Evolutionary conservation across 495 filamentous ascomycete species (phyloP).

Genomic region (Penicillium cinerascens): DNA sequence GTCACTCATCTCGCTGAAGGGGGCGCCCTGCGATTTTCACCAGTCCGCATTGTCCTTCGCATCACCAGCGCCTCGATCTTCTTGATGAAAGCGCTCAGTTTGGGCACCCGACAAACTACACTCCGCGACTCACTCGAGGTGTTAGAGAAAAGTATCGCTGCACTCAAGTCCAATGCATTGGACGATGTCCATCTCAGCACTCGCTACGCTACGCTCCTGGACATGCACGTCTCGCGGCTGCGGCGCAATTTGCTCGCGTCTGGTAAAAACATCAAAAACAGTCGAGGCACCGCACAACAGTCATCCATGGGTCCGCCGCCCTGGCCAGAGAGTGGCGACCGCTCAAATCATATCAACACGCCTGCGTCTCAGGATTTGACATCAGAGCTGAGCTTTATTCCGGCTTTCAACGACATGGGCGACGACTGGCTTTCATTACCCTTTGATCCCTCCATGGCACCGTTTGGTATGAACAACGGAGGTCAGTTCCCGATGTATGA

Average conservation of each 20-base stretch:
- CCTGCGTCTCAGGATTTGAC: conserved; percentile 27
- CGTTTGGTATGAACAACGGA: conserved; percentile 44
- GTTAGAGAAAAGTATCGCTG: conserved; percentile 45
- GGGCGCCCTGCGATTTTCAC: conserved; percentile 46
- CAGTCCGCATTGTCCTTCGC: conserved; percentile 51
- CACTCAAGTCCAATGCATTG: conserved; percentile 46
- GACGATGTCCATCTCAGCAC: conserved; percentile 53
- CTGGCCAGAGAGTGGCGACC: conserved; percentile 25
- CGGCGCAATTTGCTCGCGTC: conserved; percentile 42
- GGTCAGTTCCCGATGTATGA: conserved; percentile 49
- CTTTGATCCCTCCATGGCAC: conserved; percentile 54
- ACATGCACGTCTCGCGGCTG: conserved; percentile 45
- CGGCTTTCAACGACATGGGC: conserved; percentile 36
- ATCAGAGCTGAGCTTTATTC: conserved; percentile 33
- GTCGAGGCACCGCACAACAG: conserved; percentile 20
- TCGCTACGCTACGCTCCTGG: conserved; percentile 49
- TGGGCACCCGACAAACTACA: conserved; percentile 47
- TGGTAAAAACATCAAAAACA: conserved; percentile 25
- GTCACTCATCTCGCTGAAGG: conserved; percentile 40
- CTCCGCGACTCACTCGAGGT: conserved; percentile 48
- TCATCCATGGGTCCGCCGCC: conserved; percentile 32
- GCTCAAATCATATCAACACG: conserved; percentile 16
- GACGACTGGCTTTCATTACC: conserved; percentile 54
- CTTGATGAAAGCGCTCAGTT: conserved; percentile 51
- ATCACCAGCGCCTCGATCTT: conserved; percentile 52